Evolutionary conservation across 2,329 filamentous ascomycete genomes (phyloP).

Genomic region (Parascedosporium putredinis): DNA sequence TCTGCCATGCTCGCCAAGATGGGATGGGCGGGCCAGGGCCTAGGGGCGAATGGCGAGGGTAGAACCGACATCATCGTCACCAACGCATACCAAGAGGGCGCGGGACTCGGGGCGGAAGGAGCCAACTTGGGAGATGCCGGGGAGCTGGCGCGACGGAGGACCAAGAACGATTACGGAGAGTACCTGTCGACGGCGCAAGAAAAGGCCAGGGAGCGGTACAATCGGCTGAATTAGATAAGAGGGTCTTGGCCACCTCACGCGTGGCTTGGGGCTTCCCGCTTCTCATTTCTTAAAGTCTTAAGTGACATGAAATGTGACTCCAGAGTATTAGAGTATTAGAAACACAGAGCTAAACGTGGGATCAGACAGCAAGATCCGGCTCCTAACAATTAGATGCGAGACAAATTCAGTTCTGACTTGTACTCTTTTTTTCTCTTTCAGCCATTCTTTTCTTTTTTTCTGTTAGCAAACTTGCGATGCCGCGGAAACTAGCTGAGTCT

Average conservation of each 20-base stretch:
- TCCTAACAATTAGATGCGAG: no score
- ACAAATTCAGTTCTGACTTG: no score
- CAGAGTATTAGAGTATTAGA: no score
- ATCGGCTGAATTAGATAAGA: slow-evolving; percentile 31
- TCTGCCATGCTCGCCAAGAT: slow-evolving; percentile 61
- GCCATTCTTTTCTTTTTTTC: no score
- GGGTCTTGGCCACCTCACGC: neutral
- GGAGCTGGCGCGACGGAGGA: slow-evolving; percentile 51
- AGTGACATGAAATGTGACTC: neutral
- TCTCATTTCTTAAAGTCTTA: no score
- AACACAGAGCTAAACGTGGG: no score
- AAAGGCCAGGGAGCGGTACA: slow-evolving; percentile 55
- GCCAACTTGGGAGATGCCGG: slow-evolving; percentile 60
- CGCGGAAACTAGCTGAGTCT: no score
- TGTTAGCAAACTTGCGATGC: no score
- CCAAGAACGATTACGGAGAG: slow-evolving; percentile 47
- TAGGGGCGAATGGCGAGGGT: slow-evolving; percentile 53
- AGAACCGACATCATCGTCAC: slow-evolving; percentile 54
- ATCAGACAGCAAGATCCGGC: no score
- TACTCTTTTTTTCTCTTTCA: no score
- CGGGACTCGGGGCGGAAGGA: slow-evolving; percentile 59
- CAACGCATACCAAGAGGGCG: slow-evolving; percentile 55
- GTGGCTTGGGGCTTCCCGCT: no score
- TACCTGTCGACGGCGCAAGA: slow-evolving; percentile 57
- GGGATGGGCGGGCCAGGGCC: slow-evolving; percentile 59